Conservation (phyloP, 148 eudicot species). For the Hydrangea macrophylla region DNA sequence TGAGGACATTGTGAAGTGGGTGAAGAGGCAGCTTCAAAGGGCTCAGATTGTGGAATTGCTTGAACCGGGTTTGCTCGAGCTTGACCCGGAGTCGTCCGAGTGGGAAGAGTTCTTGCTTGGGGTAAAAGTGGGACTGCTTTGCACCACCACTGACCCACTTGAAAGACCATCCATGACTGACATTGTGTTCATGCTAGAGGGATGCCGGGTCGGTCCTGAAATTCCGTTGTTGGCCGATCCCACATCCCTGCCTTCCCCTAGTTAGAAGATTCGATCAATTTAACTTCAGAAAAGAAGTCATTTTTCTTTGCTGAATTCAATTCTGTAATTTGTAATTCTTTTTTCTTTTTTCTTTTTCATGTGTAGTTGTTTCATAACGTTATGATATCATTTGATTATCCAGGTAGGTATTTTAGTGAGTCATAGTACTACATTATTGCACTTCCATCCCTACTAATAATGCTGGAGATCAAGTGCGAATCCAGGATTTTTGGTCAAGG, state of each 20-base stretch:
- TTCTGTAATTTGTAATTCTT: constrained; percentile 3
- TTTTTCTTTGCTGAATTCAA: not conserved
- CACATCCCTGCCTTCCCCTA: constrained; percentile 50
- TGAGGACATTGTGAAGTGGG: constrained; percentile 87
- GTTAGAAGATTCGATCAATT: constrained; percentile 14
- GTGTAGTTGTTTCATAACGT: not conserved
- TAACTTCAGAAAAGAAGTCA: not conserved
- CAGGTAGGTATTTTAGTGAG: too few relatives aligned
- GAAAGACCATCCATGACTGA: constrained; percentile 72
- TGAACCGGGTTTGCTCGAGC: constrained; percentile 74
- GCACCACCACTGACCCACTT: constrained; percentile 66
- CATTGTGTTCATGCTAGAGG: constrained; percentile 79
- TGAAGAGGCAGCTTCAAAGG: constrained; percentile 67
- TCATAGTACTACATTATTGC: not conserved
- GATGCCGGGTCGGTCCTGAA: constrained; percentile 75
- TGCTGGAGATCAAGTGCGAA: not conserved
- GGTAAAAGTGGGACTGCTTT: constrained; percentile 69
- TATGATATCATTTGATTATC: too few relatives aligned
- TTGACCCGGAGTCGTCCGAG: constrained; percentile 83
- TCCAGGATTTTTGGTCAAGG: too few relatives aligned
- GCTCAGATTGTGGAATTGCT: constrained; percentile 64
- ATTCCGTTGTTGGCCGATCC: constrained; percentile 69
- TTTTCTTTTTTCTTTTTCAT: not conserved
- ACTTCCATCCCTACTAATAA: not conserved
- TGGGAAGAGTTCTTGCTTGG: constrained; percentile 94